Evolutionary conservation across 1,284 basidiomycete genomes (phyloP).

Genomic region (Apiotrichum sp.): DNA sequence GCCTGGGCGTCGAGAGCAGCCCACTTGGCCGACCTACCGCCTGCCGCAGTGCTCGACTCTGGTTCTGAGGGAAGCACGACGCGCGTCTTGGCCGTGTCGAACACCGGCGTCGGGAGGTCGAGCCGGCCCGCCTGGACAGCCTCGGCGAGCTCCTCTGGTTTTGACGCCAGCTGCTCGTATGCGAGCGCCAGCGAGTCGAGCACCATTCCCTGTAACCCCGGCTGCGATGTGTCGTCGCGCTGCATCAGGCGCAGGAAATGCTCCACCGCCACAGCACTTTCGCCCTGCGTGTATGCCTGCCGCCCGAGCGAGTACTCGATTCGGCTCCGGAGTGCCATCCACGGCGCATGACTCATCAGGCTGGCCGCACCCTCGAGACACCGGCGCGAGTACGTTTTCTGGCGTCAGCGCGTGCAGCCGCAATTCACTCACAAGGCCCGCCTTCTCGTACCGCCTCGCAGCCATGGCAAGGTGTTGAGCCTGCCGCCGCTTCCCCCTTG

Average conservation of each 20-base stretch:
- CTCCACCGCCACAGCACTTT: conserved; percentile 47
- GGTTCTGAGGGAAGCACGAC: conserved; percentile 24
- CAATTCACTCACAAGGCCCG: conserved; percentile 46
- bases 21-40: conserved; percentile 16
- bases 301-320: conserved; percentile 51
- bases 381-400: conserved; percentile 48
- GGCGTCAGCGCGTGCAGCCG: conserved; percentile 5
- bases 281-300: conserved; percentile 52
- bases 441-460: conserved; percentile 52
- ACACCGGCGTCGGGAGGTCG: conserved; percentile 35
- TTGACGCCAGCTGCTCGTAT: conserved; percentile 43
- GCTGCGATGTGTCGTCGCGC: conserved; percentile 31
- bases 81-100: conserved; percentile 31
- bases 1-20: conserved; percentile 27
- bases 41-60: conserved; percentile 10
- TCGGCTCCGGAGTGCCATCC: conserved; percentile 48
- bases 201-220: conserved; percentile 42
- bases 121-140: conserved; percentile 22
- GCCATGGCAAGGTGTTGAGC: conserved; percentile 51
- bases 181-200: conserved; percentile 50
- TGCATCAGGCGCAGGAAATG: conserved; percentile 48
- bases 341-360: conserved; percentile 42
- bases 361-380: conserved; percentile 46
- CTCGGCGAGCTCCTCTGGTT: conserved; percentile 28
- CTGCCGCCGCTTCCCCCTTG: conserved; percentile 40